Percentiles rank a stretch among this genome's conserved stretches.
Conservation (phyloP, 2,329 filamentous ascomycete genomes). For the Esteya vermicola region DNA sequence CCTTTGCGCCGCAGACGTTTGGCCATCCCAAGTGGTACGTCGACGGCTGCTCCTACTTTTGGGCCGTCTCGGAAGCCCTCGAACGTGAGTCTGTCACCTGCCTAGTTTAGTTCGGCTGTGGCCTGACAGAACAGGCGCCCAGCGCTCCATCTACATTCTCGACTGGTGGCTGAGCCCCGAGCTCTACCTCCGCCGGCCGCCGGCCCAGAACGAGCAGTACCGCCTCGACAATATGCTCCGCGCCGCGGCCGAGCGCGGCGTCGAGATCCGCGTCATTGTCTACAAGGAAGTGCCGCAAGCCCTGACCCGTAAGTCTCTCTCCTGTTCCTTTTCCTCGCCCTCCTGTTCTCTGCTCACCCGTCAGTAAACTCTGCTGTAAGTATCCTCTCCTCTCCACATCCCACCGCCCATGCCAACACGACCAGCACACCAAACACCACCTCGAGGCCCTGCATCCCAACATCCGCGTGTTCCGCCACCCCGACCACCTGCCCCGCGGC, state of each 20-base stretch:
- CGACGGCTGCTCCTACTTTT: conserved; percentile 73
- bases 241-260: conserved; percentile 69
- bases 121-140: conserved; percentile 36
- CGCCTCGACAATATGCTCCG: conserved; percentile 72
- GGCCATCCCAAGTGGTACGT: conserved; percentile 81
- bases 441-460: conserved; percentile 69
- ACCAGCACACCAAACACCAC: conserved; percentile 68
- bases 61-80: conserved; percentile 66
- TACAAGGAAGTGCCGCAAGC: conserved; percentile 85
- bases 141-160: conserved; percentile 68
- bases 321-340: not conserved
- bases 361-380: conserved; percentile 7
- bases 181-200: conserved; percentile 72
- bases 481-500: conserved; percentile 68
- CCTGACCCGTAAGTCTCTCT: conserved; percentile 50
- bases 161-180: conserved; percentile 89
- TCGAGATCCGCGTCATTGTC: conserved; percentile 73
- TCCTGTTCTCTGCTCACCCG: conserved; percentile 27
- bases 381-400: too few relatives aligned
- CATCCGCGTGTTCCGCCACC: conserved; percentile 79
- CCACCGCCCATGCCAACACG: too few relatives aligned
- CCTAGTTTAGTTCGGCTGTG: not conserved
- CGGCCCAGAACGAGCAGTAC: conserved; percentile 68
- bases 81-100: conserved; percentile 31
- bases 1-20: conserved; percentile 59